Base-by-base conservation (phyloP, 768 basidiomycete genomes). In the Tricholoma bakamatsutake region DNA sequence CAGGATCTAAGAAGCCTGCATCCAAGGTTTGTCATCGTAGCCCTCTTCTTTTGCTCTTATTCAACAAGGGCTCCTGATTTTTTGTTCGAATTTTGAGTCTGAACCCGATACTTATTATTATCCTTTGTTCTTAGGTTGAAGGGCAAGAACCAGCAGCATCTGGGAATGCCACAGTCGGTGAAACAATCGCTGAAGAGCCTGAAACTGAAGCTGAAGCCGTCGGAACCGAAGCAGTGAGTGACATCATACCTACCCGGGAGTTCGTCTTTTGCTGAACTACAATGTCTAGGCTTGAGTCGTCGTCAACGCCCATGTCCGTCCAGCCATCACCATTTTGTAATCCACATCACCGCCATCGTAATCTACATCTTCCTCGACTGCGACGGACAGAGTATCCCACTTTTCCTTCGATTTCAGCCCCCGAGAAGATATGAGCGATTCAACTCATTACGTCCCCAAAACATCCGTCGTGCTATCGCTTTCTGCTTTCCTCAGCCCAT, bases 1-100 rank as follows among this genome's bases (percentile, higher is more conserved):
- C 82, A 28, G 71, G 74, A 30, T 84, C 82, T 12, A 81, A 77
- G 76, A 85, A 84, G 67, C 83, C 84, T 55, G 73, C 70, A n/a
- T 84, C 83, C 48, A 85, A 83, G 81, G 84, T 74, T 57, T 50
- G 73, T 64, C 45, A 46, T 50, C 31, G 35, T 43, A 30, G 43
- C 50, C 30, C 45, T 50, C 43, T 43, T 60, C 56, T 30, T 34
- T 21, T 15, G 18, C 17, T 9, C 35, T 37, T 52, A 43, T 30
- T 37, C n/a, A 27, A 43, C 13, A 17, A 28, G 21, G 33, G 24
- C 43, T 24, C 43, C 21, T 24, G 37, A 21, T 43, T 11, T 43
- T 52, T 21, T 42, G 17, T 35, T 10, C 10, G n/a, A 17, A 17
- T 40, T 0, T 40, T 56, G 39, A 55, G 28, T 53, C 50, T 56